Conservation (phyloP, 1,284 basidiomycete genomes). For the Vanrija sp. region DNA sequence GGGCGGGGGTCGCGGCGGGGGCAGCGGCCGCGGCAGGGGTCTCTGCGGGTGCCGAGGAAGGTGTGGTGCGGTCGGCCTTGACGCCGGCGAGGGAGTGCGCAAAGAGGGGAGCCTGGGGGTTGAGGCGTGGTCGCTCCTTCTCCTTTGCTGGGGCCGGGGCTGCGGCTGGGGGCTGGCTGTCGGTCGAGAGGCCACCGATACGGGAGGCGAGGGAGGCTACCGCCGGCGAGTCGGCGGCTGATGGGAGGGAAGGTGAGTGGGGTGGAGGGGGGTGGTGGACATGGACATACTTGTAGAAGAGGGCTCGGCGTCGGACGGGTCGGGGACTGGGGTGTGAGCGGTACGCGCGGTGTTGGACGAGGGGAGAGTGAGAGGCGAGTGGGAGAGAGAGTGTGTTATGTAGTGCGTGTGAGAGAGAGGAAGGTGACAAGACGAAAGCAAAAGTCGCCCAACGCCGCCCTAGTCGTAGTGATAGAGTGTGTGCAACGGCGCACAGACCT, state of each 20-base stretch:
- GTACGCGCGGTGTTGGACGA: not conserved
- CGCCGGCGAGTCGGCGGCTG: conserved; percentile 17
- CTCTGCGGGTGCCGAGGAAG: conserved; percentile 6
- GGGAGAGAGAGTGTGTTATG: not conserved
- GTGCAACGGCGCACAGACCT: not conserved
- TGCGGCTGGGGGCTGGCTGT: conserved; percentile 5
- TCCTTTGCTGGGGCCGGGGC: conserved; percentile 1
- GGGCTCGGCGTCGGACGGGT: not conserved
- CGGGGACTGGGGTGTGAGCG: not conserved
- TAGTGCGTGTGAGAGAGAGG: too few relatives aligned
- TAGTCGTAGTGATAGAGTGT: too few relatives aligned
- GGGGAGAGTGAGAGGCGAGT: not conserved
- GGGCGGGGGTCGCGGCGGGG: not conserved
- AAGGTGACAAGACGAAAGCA: not conserved
- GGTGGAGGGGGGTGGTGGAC: not conserved
- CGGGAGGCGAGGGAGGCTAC: conserved; percentile 35
- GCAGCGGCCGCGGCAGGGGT: not conserved
- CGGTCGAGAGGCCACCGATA: conserved; percentile 38
- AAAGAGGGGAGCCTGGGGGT: conserved; percentile 31
- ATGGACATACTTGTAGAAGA: not conserved
- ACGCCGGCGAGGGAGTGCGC: conserved; percentile 40
- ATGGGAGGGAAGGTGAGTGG: not conserved
- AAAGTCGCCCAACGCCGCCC: too few relatives aligned
- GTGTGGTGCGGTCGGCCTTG: conserved; percentile 22
- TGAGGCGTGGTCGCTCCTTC: conserved; percentile 24